A percentile compares a stretch with the other conserved stretches of the same genome.
phyloP scores from a whole-genome alignment of 768 basidiomycete species.

The Naganishia friedmannii region DNA sequence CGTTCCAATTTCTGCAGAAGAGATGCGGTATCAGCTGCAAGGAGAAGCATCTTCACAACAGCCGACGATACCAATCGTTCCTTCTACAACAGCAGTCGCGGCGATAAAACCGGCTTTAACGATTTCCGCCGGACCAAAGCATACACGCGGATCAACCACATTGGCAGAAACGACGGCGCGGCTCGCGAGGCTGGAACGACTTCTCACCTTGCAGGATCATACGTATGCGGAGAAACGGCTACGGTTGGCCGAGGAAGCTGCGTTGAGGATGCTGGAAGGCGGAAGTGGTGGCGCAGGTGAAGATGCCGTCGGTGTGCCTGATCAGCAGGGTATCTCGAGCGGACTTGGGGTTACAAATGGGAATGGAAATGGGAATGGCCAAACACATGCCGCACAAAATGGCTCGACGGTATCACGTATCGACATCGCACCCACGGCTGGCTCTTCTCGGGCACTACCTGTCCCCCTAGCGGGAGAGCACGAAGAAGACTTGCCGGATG shows the following conservation, averaged over 20 bases:
- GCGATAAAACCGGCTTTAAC: not conserved
- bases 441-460: not conserved
- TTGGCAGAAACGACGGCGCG: slow-evolving; percentile 28
- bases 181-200: slow-evolving; percentile 22
- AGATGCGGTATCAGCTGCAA: not conserved
- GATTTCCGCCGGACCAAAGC: too few relatives aligned
- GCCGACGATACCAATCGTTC: not conserved
- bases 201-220: slow-evolving; percentile 26
- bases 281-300: not conserved
- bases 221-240: slow-evolving; percentile 27
- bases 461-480: not conserved
- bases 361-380: not conserved
- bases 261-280: slow-evolving; percentile 18
- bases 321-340: not conserved
- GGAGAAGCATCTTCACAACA: not conserved
- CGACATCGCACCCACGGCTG: not conserved
- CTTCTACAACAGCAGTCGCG: not conserved
- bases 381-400: not conserved
- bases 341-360: not conserved
- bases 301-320: not conserved
- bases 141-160: not conserved
- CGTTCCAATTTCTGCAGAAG: not conserved
- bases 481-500: slow-evolving; percentile 5
- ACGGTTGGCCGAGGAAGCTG: slow-evolving; percentile 25
- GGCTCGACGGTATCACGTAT: not conserved